Evolutionary conservation across 306 rosid species (phyloP), one percentile per base, ranked within the genome.

Genomic region (Lagenaria siceraria): DNA sequence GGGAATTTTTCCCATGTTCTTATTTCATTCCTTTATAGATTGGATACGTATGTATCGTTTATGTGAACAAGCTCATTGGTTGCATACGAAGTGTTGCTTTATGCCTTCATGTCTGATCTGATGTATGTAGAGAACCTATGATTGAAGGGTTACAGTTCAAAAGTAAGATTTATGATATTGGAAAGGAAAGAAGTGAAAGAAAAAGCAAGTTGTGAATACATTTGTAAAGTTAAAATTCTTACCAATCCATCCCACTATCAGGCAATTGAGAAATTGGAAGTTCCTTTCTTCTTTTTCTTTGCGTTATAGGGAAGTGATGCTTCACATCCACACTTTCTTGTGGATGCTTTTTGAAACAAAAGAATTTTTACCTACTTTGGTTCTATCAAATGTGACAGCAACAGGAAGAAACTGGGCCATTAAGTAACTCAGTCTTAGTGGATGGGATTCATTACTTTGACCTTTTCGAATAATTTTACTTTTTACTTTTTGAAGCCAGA

Each of bases 301-400:
- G 82, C 59, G 61, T 70, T 22, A 66, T 56, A 25, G 38, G 70
- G 79, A 73, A 81, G 78, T 65, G 65, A 59, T 48, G 76, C 78
- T 71, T 82, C 55, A 51, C 54, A 49, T 49, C 18, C 79, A 22
- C 76, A 77, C 82, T 52, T 43, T 22, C n/a, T 71, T 35, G 17
- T 71, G 75, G 76, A 36, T 27, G 75, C 84, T 75, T 68, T 79
- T 77, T 19, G 10, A 68, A 75, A 51, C 60, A 65, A 11, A 18
- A 70, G 59, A 27, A 36, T 53, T 54, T 31, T 52, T n/a, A 49
- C 61, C 62, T 18, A 27, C 62, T 73, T 74, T 68, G 5, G 7
- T 43, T 69, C 75, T 13, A 43, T 43, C 75, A 43, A 43, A 21
- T 68, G 55, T 27, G 59, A 71, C 40, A 71, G 42, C 4, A 71